Conservation (phyloP, 192 early-diverging fungal species). For the Phlyctochytrium arcticum region DNA sequence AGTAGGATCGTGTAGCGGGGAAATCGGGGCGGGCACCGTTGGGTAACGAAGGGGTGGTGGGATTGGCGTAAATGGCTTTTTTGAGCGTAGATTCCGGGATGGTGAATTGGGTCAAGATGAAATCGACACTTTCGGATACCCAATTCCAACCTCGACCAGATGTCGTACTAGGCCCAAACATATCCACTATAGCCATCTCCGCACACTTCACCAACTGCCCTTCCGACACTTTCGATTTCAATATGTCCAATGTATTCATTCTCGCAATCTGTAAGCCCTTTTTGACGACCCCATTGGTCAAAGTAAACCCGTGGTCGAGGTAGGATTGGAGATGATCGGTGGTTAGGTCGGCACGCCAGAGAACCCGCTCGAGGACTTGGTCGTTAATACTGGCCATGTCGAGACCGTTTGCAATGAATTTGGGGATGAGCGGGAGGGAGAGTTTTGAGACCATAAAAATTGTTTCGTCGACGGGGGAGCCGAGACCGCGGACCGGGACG, state of each 20-base stretch:
- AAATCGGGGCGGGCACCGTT: conserved; percentile 36
- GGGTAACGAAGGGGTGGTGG: conserved; percentile 7
- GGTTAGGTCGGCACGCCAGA: conserved; percentile 39
- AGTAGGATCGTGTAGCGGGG: conserved; percentile 44
- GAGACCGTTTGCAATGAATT: conserved; percentile 34
- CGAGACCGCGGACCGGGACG: conserved; percentile 33
- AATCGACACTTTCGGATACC: conserved; percentile 33
- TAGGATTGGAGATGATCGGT: conserved; percentile 26
- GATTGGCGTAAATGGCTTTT: conserved; percentile 23
- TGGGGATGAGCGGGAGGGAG: conserved; percentile 27
- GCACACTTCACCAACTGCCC: conserved; percentile 27
- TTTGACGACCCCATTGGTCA: conserved; percentile 33
- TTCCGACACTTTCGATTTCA: conserved; percentile 15
- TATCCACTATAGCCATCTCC: conserved; percentile 40
- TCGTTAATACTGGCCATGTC: conserved; percentile 35
- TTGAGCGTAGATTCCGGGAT: conserved; percentile 32
- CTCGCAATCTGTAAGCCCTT: conserved; percentile 41
- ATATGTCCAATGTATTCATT: conserved; percentile 26
- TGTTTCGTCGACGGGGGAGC: conserved; percentile 42
- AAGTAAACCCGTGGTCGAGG: conserved; percentile 33
- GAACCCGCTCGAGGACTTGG: conserved; percentile 41
- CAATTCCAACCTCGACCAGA: conserved; percentile 36
- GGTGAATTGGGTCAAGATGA: conserved; percentile 23
- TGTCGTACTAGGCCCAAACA: conserved; percentile 42
- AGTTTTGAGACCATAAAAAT: conserved; percentile 37